Base-by-base conservation (phyloP, 257 asterid species). In the Penstemon davidsonii region DNA sequence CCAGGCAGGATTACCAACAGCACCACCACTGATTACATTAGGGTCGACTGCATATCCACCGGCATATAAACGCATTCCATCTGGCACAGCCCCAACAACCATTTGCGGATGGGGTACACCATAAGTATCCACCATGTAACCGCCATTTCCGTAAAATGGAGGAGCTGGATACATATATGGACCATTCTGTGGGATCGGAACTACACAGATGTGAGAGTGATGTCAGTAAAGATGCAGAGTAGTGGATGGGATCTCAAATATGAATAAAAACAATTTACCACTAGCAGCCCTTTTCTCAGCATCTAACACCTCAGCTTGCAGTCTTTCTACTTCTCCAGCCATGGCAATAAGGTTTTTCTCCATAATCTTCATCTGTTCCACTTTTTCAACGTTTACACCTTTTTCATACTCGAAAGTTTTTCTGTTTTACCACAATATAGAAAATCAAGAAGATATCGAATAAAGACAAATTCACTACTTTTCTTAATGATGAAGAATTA, bases 341-440 rank as follows among this genome's bases (percentile, higher is more conserved):
- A 81, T 66, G 55, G 60, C 80, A 53, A 88, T 78, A 66, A 94
- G 74, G 59, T 94, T 83, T 77, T 78, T 84, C 91, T 91, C 99
- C 84, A 77, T 54, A 25, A 55, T 66, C 80, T 83, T 76, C 97
- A 88, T 66, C 69, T 83, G 73, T 62, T 87, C 86, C 64, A 94
- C 96, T 80, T 88, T 87, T 53, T 79, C 88, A 12, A 46, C 67
- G 78, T 91, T 94, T 44, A 68, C 39, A 56, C 87, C 81, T 73
- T 91, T 94, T 74, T 91, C 96, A n/a, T 76, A 69, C 75, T 85
- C 90, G 51, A 94, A 94, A 18, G 89, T 84, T 76, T 78, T 75
- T 58, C 99, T 93, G 60, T 77, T 67, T 49, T 38, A 51, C 68
- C 66, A 50, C 11, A 50, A 67, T 11, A 71, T 43, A 51, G 39